phyloP scores from a whole-genome alignment of 345 rosid genomes.

The Citrus inodora region DNA sequence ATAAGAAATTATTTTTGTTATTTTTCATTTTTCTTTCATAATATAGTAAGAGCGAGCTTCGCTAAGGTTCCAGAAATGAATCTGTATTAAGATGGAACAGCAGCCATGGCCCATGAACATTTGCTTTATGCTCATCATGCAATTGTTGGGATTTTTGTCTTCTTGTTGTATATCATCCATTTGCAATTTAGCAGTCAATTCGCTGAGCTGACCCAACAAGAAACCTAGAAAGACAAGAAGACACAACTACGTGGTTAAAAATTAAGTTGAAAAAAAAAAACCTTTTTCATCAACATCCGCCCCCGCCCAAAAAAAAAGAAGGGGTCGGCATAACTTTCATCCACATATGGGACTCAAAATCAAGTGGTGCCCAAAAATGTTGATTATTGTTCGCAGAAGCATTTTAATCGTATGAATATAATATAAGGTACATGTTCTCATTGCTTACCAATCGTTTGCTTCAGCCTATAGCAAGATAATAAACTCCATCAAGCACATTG shows the following conservation, averaged over 20 bases:
- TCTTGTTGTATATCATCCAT: neutral
- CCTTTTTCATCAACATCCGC: too few species aligned
- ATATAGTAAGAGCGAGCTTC: neutral
- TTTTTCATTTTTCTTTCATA: neutral
- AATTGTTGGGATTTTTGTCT: neutral
- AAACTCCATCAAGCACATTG: neutral
- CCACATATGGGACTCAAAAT: neutral
- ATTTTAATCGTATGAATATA: neutral
- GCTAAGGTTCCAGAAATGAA: neutral
- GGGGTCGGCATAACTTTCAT: neutral
- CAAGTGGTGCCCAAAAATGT: neutral
- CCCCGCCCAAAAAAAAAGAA: too few species aligned
- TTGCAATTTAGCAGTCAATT: constrained; percentile 5
- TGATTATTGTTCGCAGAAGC: neutral
- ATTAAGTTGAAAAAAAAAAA: neutral
- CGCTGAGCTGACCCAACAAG: constrained; percentile 7
- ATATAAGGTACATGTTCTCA: neutral
- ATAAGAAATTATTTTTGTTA: neutral
- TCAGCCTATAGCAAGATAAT: too few species aligned
- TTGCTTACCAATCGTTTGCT: neutral
- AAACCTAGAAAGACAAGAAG: neutral
- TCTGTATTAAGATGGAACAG: neutral
- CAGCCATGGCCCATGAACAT: constrained; percentile 14
- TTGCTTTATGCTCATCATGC: constrained; percentile 12
- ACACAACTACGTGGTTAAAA: constrained; percentile 19